These are phyloP conservation scores for Yamadazyma aaseri DNA, from an alignment of 1,139 yeast genomes.

Conservation along the genomic window DNA sequence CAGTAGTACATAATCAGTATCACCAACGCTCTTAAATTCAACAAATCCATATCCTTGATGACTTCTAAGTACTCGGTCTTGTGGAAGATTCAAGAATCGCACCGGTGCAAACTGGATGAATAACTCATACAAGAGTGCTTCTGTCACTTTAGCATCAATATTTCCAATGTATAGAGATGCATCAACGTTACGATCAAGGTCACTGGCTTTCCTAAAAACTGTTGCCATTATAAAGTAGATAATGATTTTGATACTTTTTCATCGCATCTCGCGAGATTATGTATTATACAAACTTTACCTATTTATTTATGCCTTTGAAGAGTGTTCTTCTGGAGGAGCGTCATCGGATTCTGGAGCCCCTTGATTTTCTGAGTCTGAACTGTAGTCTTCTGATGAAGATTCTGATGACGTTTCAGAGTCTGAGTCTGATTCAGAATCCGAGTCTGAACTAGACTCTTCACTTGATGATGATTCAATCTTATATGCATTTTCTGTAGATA, in stretches of 20 bases:
- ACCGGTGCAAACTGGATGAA: conserved; percentile 87
- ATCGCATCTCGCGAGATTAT: conserved; percentile 2
- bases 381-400: not conserved
- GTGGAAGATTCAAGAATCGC: conserved; percentile 68
- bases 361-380: not conserved
- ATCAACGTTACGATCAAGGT: conserved; percentile 55
- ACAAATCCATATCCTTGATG: conserved; percentile 92
- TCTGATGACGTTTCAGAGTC: conserved; percentile 11
- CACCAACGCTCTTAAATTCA: conserved; percentile 59
- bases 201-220: conserved; percentile 34
- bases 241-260: not conserved
- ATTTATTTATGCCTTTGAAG: conserved; percentile 16
- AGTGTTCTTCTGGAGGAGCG: conserved; percentile 15
- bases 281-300: not conserved
- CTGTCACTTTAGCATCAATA: conserved; percentile 71
- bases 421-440: conserved; percentile 6
- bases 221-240: conserved; percentile 27
- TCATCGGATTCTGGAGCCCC: conserved; percentile 5
- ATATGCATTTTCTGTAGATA: conserved; percentile 21
- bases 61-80: conserved; percentile 65
- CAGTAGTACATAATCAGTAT: conserved; percentile 69
- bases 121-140: conserved; percentile 70
- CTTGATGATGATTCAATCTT: not conserved
- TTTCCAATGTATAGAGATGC: conserved; percentile 83
- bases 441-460: conserved; percentile 13